Conservation (phyloP, 345 rosid species). For the Salix brachista region DNA sequence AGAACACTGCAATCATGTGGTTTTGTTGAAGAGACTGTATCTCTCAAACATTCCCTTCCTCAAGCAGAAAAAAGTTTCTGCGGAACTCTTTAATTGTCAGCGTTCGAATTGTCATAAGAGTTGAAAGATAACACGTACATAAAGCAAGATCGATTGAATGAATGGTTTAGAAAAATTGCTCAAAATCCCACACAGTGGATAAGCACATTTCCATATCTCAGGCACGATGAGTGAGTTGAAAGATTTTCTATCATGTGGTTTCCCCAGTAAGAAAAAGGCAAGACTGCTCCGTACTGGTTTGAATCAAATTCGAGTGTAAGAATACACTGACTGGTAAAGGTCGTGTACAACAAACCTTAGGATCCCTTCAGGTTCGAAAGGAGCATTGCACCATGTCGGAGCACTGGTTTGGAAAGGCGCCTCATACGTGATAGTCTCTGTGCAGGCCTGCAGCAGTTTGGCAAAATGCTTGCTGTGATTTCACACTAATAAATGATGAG, state of each 20-base stretch:
- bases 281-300: background rate
- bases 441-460: conserved; percentile 62
- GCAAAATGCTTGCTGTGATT: background rate
- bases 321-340: background rate
- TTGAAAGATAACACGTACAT: too few species aligned
- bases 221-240: background rate
- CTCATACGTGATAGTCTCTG: conserved; percentile 53
- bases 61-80: background rate
- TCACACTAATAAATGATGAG: background rate
- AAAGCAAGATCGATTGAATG: too few species aligned
- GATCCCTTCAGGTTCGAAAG: conserved; percentile 93
- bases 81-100: background rate
- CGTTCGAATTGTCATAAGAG: background rate
- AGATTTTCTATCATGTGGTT: background rate
- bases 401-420: conserved; percentile 54
- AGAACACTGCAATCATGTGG: background rate
- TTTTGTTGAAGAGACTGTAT: background rate
- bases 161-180: too few species aligned
- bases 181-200: background rate
- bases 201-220: background rate
- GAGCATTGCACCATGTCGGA: conserved; percentile 85
- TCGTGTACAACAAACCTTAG: conserved; percentile 44
- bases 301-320: background rate
- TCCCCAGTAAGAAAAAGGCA: background rate
- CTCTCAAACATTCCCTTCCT: background rate